A percentile compares a stretch with the other conserved stretches of the same genome.
These are phyloP conservation scores for Dactylellina cionopaga DNA, from an alignment of 2,329 filamentous ascomycete genomes.

Conservation along the genomic window DNA sequence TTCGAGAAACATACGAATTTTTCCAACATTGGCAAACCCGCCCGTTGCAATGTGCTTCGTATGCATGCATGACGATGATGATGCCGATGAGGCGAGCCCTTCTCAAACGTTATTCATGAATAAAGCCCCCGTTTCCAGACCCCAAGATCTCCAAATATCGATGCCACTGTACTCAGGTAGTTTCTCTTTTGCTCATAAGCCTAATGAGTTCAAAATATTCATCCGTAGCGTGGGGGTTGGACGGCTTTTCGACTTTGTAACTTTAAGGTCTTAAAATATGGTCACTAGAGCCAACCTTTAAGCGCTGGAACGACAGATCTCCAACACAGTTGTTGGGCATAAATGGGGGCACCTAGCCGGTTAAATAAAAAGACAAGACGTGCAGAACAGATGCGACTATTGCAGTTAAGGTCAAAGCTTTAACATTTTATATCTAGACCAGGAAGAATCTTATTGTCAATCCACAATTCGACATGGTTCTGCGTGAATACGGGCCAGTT, in stretches of 20 bases:
- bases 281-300: background rate
- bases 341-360: slow-evolving; percentile 23
- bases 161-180: no score
- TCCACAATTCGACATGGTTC: slow-evolving; percentile 27
- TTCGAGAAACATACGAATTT: no score
- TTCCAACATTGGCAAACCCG: no score
- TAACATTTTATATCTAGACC: slow-evolving; percentile 44
- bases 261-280: no score
- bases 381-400: slow-evolving; percentile 13
- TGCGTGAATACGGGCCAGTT: slow-evolving; percentile 52
- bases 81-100: no score
- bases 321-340: background rate
- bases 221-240: slow-evolving; percentile 21
- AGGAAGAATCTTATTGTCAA: slow-evolving; percentile 25
- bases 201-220: no score
- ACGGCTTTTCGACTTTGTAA: background rate
- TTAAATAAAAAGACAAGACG: slow-evolving; percentile 49
- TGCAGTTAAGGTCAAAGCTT: slow-evolving; percentile 44
- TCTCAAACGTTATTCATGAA: no score
- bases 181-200: no score
- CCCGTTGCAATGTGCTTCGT: no score
- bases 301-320: background rate
- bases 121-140: no score
- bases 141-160: no score
- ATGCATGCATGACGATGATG: no score